A percentile compares a stretch with the other conserved stretches of the same genome.
These are phyloP conservation scores for Gossypium schwendimanii DNA, from an alignment of 441 rosid species.

Conservation along the genomic window DNA sequence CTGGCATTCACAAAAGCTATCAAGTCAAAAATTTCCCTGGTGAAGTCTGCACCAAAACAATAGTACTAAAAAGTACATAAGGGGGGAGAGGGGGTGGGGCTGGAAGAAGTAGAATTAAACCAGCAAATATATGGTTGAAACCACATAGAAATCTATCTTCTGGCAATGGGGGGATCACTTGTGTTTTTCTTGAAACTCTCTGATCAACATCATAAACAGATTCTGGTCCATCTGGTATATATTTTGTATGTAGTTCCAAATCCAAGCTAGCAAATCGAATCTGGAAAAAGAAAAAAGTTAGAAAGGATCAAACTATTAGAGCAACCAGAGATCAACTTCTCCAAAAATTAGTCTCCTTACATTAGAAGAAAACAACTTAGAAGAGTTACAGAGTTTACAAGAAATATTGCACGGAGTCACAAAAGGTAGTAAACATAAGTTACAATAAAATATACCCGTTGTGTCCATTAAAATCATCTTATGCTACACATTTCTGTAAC, in stretches of 20 bases:
- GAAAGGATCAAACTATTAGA: not conserved
- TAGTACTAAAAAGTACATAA: not conserved
- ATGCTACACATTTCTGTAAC: not conserved
- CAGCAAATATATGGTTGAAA: constrained; percentile 83
- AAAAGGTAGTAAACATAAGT: not conserved
- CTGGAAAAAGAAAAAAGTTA: constrained; percentile 35
- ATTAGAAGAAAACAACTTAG: not conserved
- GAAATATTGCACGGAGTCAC: not conserved
- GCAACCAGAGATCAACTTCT: not conserved
- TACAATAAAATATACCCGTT: not conserved
- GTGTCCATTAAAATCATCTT: not conserved
- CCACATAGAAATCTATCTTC: constrained; percentile 86
- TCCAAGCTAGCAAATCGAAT: constrained; percentile 63
- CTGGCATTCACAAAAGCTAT: constrained; percentile 30
- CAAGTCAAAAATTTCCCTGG: not conserved
- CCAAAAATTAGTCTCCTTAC: not conserved
- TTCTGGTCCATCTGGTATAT: constrained; percentile 64
- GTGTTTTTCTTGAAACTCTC: constrained; percentile 58
- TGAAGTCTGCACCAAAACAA: constrained; percentile 1
- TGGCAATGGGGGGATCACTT: constrained; percentile 67
- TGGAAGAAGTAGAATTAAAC: constrained; percentile 22
- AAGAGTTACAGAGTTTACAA: not conserved
- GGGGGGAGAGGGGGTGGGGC: not conserved
- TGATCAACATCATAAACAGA: constrained; percentile 71
- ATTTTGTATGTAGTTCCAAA: constrained; percentile 73